These are phyloP conservation scores for Tricholoma flavovirens DNA, from an alignment of 768 basidiomycete genomes.

Conservation along the genomic window DNA sequence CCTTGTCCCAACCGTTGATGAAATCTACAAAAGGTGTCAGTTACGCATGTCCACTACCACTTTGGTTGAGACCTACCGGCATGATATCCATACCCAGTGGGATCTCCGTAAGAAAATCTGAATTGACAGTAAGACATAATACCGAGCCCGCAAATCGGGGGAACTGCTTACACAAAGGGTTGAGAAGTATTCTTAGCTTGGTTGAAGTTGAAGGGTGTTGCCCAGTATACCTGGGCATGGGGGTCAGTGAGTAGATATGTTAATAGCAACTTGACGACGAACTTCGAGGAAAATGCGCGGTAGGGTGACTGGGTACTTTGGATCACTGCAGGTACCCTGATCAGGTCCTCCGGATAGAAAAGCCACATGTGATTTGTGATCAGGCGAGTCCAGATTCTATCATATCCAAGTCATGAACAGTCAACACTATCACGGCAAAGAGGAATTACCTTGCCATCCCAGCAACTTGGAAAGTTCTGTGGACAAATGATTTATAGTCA, in stretches of 20 bases:
- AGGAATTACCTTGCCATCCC: slow-evolving; percentile 44
- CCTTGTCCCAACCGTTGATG: slow-evolving; percentile 56
- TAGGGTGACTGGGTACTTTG: slow-evolving; percentile 37
- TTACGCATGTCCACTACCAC: background rate
- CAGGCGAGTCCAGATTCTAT: slow-evolving; percentile 40
- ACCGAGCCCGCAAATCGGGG: background rate
- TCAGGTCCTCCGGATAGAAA: slow-evolving; percentile 44
- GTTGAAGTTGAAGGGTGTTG: slow-evolving; percentile 27
- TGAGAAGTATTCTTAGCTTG: slow-evolving; percentile 43
- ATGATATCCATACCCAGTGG: slow-evolving; percentile 58
- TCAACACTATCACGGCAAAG: background rate
- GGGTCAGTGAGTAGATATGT: background rate
- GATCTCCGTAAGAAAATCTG: slow-evolving; percentile 51
- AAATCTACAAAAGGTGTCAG: slow-evolving; percentile 31
- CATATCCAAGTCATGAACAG: background rate
- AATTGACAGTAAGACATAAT: background rate
- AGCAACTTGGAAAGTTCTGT: slow-evolving; percentile 50
- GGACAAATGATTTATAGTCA: background rate
- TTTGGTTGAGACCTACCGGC: slow-evolving; percentile 32
- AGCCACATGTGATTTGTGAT: slow-evolving; percentile 49
- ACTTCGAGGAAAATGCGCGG: slow-evolving; percentile 52
- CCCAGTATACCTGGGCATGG: slow-evolving; percentile 38
- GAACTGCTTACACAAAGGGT: slow-evolving; percentile 43
- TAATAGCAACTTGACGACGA: background rate
- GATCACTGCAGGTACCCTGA: slow-evolving; percentile 42